Evolutionary conservation across 495 filamentous ascomycete genomes (phyloP), one percentile per base, ranked within the genome.

Genomic region (Thermochaetoides thermophila): DNA sequence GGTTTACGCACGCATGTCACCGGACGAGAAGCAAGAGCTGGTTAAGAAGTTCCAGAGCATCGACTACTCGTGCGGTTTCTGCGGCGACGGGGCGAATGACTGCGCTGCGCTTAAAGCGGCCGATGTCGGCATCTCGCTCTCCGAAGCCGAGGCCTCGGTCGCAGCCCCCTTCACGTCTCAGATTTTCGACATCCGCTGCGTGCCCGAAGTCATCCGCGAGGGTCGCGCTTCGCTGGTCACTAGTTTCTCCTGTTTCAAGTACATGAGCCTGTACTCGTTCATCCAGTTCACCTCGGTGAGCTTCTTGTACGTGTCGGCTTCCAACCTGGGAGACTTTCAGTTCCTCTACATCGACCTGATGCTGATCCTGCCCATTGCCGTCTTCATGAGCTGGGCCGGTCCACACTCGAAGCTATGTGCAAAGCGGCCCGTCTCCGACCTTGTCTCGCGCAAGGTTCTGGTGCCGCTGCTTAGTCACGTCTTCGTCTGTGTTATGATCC

Each of bases 241-340:
- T 17, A 95, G 86, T 51, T 99, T 99, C 59, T 92, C 83, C 59
- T 99, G 91, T 61, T 99, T 99, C 63, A 99, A 99, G 56, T 99
- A 85, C 55, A 99, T 99, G 91, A 93, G 84, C 47, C 59, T 99
- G 38, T 99, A 99, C 57, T 95, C 87, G 4, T 89, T 89, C 5
- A 99, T 99, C 32, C 91, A 99, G 56, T 99, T 99, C 63, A 91
- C 84, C n/a, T 79, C 84, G 2, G 91, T 99, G 52, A 94, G 83
- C 71, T 93, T 99, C 49, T 64, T 99, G 16, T 99, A 99, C 54
- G 81, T 84, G 5, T 91, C 81, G 15, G 91, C 77, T 12, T 95
- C 87, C 13, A 99, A 99, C 53, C 68, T 99, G 9, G 91, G 87
- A 28, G 91, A 99, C 52, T 94, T 95, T 43, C 89, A 96, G 72